These are phyloP conservation scores for Lachnellula cervina DNA, from an alignment of 2,329 filamentous ascomycete species.

Conservation along the genomic window DNA sequence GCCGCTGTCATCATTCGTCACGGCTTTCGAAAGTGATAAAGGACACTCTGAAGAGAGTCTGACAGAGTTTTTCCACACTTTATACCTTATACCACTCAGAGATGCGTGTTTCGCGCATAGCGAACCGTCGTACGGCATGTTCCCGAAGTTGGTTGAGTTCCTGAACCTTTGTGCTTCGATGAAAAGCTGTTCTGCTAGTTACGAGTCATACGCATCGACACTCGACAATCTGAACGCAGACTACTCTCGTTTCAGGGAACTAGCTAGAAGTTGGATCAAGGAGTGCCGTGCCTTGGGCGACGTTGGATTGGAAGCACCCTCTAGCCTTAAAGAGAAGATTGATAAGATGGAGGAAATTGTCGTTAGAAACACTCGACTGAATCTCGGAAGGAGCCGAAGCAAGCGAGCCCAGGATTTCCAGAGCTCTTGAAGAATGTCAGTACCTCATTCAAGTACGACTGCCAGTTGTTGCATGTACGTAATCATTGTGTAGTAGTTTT, in stretches of 20 bases:
- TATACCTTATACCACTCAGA: neutral
- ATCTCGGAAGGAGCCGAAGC: neutral
- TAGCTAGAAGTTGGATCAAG: neutral
- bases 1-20: neutral
- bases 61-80: too few species aligned
- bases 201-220: neutral
- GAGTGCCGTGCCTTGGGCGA: too few species aligned
- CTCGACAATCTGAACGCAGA: neutral
- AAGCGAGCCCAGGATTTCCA: neutral
- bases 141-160: neutral
- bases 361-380: neutral
- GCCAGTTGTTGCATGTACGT: too few species aligned
- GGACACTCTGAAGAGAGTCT: too few species aligned
- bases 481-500: too few species aligned
- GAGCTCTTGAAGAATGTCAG: too few species aligned
- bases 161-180: neutral
- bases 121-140: neutral
- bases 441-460: too few species aligned
- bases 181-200: neutral
- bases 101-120: neutral
- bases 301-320: too few species aligned
- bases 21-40: too few species aligned
- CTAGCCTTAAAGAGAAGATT: neutral
- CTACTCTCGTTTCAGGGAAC: neutral
- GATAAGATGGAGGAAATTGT: neutral